These are phyloP conservation scores for Pseudonectria foliicola DNA, from an alignment of 2,329 filamentous ascomycete genomes.

Conservation along the genomic window DNA sequence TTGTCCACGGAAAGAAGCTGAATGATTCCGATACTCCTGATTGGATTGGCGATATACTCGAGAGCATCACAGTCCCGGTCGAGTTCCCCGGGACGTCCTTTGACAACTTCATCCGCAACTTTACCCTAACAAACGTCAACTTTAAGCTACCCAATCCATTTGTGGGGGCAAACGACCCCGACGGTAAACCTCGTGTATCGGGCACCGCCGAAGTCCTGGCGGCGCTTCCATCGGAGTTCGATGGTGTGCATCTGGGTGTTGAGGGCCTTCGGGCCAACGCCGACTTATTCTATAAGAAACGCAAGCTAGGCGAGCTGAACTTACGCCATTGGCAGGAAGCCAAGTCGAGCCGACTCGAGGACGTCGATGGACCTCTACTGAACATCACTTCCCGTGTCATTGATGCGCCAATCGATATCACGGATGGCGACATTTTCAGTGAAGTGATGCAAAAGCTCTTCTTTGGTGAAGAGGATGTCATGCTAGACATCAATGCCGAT, in stretches of 20 bases:
- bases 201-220: constrained; percentile 76
- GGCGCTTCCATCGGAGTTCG: constrained; percentile 75
- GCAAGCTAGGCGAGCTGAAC: constrained; percentile 75
- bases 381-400: constrained; percentile 69
- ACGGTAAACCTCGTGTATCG: constrained; percentile 70
- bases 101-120: constrained; percentile 78
- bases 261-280: constrained; percentile 68
- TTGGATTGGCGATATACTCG: constrained; percentile 77
- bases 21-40: constrained; percentile 61
- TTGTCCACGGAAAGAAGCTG: constrained; percentile 69
- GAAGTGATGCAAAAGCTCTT: constrained; percentile 75
- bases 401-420: constrained; percentile 75
- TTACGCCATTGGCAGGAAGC: constrained; percentile 77
- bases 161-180: constrained; percentile 66
- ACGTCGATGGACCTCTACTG: constrained; percentile 50
- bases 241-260: constrained; percentile 69
- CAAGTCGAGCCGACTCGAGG: constrained; percentile 64
- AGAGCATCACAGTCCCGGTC: constrained; percentile 74
- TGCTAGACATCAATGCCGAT: constrained; percentile 66
- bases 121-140: constrained; percentile 76
- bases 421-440: constrained; percentile 69
- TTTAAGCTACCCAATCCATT: constrained; percentile 78
- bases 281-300: constrained; percentile 70
- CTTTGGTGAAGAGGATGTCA: constrained; percentile 63
- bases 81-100: constrained; percentile 77